A percentile compares a stretch with the other conserved stretches of the same genome.
These are phyloP conservation scores for Neospora caninum DNA, from an alignment of 169 alveolate genomes.

Conservation along the genomic window DNA sequence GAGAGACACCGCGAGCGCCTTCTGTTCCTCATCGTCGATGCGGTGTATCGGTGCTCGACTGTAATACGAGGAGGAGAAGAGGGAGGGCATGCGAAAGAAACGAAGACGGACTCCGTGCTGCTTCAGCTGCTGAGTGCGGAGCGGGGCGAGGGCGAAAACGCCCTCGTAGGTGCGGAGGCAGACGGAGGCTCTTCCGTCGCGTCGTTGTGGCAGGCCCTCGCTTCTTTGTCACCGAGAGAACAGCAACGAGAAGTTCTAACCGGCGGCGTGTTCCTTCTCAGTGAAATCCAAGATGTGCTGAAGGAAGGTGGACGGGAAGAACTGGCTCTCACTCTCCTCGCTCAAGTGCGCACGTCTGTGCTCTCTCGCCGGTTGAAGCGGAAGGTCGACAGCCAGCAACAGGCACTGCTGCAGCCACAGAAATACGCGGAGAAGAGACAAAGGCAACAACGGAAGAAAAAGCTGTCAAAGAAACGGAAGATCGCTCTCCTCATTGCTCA, in stretches of 20 bases:
- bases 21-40: slow-evolving; percentile 44
- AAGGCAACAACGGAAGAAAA: not conserved
- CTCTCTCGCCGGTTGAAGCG: not conserved
- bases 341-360: not conserved
- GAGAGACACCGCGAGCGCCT: not conserved
- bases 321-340: not conserved
- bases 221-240: not conserved
- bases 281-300: not conserved
- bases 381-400: slow-evolving; percentile 11
- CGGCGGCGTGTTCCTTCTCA: not conserved
- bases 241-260: slow-evolving; percentile 12
- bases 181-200: not conserved
- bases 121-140: slow-evolving; percentile 38
- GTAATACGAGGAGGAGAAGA: slow-evolving; percentile 24
- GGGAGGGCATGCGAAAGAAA: not conserved
- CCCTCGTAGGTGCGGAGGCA: not conserved
- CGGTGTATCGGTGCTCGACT: slow-evolving; percentile 62
- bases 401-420: slow-evolving; percentile 18
- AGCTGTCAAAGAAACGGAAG: not conserved
- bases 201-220: not conserved
- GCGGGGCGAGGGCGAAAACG: not conserved
- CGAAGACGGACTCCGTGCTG: slow-evolving; percentile 26
- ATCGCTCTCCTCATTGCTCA: not conserved
- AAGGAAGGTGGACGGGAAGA: not conserved
- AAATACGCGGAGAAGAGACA: slow-evolving; percentile 14